A percentile compares a stretch with the other conserved stretches of the same genome.
Evolutionary conservation across 2,329 filamentous ascomycete species (phyloP).

Genomic region (Xylaria digitata): DNA sequence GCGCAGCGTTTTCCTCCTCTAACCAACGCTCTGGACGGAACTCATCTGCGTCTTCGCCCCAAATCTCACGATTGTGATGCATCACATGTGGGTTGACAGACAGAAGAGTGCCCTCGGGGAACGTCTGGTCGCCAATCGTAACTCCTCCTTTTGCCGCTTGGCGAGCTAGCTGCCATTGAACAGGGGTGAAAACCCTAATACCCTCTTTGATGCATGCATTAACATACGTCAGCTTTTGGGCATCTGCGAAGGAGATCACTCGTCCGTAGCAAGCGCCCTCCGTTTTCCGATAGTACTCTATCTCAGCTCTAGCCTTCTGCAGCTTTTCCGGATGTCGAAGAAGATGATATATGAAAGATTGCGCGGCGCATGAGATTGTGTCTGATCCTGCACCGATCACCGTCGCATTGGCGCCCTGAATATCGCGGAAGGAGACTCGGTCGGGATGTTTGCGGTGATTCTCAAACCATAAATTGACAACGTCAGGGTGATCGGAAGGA

Average conservation of each 20-base stretch:
- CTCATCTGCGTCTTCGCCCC: conserved; percentile 28
- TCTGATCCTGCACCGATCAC: conserved; percentile 32
- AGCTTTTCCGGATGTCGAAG: conserved; percentile 28
- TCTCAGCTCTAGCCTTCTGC: conserved; percentile 33
- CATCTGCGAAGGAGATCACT: conserved; percentile 34
- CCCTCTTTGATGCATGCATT: conserved; percentile 46
- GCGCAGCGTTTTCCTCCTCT: conserved; percentile 15
- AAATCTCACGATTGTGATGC: conserved; percentile 24
- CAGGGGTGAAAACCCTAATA: conserved; percentile 41
- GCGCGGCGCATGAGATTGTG: conserved; percentile 28
- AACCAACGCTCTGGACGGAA: conserved; percentile 30
- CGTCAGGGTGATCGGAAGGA: conserved; percentile 35
- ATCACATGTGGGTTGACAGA: conserved; percentile 30
- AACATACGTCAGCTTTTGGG: conserved; percentile 44
- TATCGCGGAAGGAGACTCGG: conserved; percentile 42
- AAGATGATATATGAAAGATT: conserved; percentile 33
- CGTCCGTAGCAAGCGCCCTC: conserved; percentile 25
- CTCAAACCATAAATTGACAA: conserved; percentile 39
- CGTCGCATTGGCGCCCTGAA: conserved; percentile 35
- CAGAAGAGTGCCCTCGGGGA: conserved; percentile 40
- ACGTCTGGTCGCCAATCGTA: conserved; percentile 36
- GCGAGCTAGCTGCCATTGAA: conserved; percentile 24
- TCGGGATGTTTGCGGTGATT: conserved; percentile 34
- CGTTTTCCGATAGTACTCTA: conserved; percentile 25
- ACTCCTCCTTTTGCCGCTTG: conserved; percentile 38